Percentiles rank a stretch among this genome's conserved stretches.
Evolutionary conservation across 129 eudicot species (phyloP).

Genomic region (Oenanthe sinensis): DNA sequence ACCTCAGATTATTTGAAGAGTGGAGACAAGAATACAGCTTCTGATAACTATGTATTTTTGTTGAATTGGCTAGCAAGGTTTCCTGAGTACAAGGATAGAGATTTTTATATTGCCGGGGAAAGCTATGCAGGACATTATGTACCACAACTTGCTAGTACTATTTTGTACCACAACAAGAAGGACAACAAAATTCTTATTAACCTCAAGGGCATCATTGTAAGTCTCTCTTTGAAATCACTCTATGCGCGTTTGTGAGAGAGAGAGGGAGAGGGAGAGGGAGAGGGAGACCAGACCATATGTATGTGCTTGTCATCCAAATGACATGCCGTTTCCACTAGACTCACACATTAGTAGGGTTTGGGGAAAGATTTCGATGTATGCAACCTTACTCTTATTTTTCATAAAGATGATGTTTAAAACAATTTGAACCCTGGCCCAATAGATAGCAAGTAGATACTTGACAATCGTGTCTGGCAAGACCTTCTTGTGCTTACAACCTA

Average conservation of each 20-base stretch:
- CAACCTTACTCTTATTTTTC: too few relatives aligned
- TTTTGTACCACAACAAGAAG: constrained; percentile 45
- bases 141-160: constrained; percentile 70
- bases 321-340: too few relatives aligned
- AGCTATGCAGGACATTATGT: constrained; percentile 78
- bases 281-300: too few relatives aligned
- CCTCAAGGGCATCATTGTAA: constrained; percentile 79
- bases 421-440: too few relatives aligned
- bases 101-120: constrained; percentile 63
- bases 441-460: too few relatives aligned
- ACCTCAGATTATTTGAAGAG: constrained; percentile 29
- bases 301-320: too few relatives aligned
- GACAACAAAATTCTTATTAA: constrained; percentile 52
- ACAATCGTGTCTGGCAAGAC: too few relatives aligned
- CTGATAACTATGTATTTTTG: constrained; percentile 49
- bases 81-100: constrained; percentile 61
- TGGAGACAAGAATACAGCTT: constrained; percentile 53
- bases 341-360: too few relatives aligned
- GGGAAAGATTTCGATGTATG: too few relatives aligned
- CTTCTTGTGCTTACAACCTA: too few relatives aligned
- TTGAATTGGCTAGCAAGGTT: constrained; percentile 72
- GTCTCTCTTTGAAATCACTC: constrained; percentile 13
- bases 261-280: background rate
- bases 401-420: too few relatives aligned
- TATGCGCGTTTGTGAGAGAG: background rate